A percentile compares a stretch with the other conserved stretches of the same genome.
Evolutionary conservation across 306 rosid species (phyloP).

Genomic region (Begonia masoniana): DNA sequence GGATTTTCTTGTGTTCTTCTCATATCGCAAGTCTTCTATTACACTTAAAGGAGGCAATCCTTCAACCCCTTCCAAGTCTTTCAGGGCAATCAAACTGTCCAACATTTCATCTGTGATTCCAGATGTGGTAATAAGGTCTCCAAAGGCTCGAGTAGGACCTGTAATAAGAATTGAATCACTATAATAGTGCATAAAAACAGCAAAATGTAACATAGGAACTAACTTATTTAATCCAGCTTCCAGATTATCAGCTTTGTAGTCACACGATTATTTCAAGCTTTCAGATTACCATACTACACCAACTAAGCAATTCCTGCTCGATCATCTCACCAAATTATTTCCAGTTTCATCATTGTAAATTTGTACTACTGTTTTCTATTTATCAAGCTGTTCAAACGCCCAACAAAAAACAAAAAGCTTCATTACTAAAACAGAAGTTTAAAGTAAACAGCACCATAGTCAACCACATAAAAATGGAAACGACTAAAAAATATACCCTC

Average conservation of each 20-base stretch:
- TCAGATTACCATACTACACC: too few species aligned
- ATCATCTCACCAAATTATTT: too few species aligned
- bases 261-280: too few species aligned
- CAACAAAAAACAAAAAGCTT: too few species aligned
- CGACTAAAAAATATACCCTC: too few species aligned
- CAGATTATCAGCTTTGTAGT: not conserved
- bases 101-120: slow-evolving; percentile 94
- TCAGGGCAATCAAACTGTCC: slow-evolving; percentile 78
- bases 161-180: slow-evolving; percentile 7
- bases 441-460: too few species aligned
- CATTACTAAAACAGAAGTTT: too few species aligned
- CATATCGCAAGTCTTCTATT: slow-evolving; percentile 66
- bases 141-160: slow-evolving; percentile 83
- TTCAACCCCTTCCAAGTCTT: slow-evolving; percentile 60
- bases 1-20: slow-evolving; percentile 55
- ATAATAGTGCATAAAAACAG: not conserved
- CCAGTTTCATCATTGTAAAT: too few species aligned
- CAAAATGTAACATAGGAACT: not conserved
- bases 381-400: too few species aligned
- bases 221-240: not conserved
- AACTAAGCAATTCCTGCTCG: too few species aligned
- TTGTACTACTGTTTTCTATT: too few species aligned
- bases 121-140: slow-evolving; percentile 79
- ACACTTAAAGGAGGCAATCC: slow-evolving; percentile 81
- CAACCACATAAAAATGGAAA: too few species aligned